Evolutionary conservation across 257 asterid species (phyloP).

Genomic region (Euphrasia confusa): DNA sequence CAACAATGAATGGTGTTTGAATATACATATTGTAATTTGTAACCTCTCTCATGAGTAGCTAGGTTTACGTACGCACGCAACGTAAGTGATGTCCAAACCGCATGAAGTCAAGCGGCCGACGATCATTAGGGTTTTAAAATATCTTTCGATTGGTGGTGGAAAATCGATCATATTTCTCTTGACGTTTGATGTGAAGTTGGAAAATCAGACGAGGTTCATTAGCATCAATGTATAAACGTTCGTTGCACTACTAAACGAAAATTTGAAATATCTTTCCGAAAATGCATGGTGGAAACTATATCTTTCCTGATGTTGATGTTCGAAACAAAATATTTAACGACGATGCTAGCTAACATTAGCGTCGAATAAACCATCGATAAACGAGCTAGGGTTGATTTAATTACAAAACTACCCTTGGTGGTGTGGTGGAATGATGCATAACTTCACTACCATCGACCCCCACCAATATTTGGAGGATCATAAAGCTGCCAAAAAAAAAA

Average conservation of each 20-base stretch:
- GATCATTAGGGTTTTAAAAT: constrained; percentile 21
- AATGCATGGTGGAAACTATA: no score
- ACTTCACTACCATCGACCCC: constrained; percentile 7
- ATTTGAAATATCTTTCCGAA: background rate
- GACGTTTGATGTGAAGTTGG: constrained; percentile 11
- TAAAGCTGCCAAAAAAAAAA: background rate
- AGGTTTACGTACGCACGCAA: constrained; percentile 13
- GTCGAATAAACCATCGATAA: no score
- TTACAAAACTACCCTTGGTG: background rate
- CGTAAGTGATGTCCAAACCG: constrained; percentile 34
- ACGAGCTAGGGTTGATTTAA: background rate
- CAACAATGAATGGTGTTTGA: constrained; percentile 30
- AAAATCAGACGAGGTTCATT: background rate
- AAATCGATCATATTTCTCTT: constrained; percentile 2
- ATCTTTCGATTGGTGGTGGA: background rate
- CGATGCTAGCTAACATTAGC: no score
- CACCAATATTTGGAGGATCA: constrained; percentile 11
- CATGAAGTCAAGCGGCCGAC: constrained; percentile 28
- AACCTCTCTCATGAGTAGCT: constrained; percentile 19
- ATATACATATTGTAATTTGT: background rate
- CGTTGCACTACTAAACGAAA: no score
- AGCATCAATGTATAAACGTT: background rate
- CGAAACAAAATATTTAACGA: no score
- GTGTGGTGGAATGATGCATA: constrained; percentile 19
- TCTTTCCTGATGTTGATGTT: no score